phyloP scores from a whole-genome alignment of 2,329 filamentous ascomycete species.

The Arthroderma uncinatum region DNA sequence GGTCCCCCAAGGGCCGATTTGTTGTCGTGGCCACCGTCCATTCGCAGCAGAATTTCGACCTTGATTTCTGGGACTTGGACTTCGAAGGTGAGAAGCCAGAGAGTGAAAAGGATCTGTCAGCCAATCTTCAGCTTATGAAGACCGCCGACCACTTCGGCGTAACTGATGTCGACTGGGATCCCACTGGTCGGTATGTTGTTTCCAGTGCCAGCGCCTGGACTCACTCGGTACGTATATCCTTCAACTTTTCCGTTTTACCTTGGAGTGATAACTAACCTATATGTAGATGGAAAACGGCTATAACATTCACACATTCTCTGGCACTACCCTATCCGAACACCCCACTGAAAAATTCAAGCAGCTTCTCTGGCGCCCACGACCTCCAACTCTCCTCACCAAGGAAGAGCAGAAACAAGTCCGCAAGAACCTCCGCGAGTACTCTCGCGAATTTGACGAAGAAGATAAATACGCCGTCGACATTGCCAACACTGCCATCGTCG shows the following conservation, averaged over 20 bases:
- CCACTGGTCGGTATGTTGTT: conserved; percentile 85
- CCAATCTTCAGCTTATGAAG: conserved; percentile 91
- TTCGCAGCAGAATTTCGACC: conserved; percentile 84
- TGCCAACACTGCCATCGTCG: conserved; percentile 86
- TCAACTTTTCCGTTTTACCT: neutral
- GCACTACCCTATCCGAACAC: conserved; percentile 78
- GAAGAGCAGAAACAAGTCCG: conserved; percentile 96
- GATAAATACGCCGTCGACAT: conserved; percentile 88
- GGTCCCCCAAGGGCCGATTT: conserved; percentile 91
- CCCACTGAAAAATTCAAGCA: conserved; percentile 97
- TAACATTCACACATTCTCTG: conserved; percentile 95
- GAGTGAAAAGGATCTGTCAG: conserved; percentile 83
- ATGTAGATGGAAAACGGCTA: conserved; percentile 95
- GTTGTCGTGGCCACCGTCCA: conserved; percentile 87
- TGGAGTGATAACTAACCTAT: conserved; percentile 16
- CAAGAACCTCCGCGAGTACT: conserved; percentile 97
- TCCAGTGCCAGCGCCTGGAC: conserved; percentile 94
- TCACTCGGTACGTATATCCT: conserved; percentile 59
- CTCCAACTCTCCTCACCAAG: conserved; percentile 80
- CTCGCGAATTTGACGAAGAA: conserved; percentile 85
- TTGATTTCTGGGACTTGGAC: conserved; percentile 96
- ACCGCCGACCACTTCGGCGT: conserved; percentile 92
- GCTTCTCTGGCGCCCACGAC: conserved; percentile 85
- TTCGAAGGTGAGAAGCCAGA: conserved; percentile 96
- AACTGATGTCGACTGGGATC: conserved; percentile 96